Base-by-base conservation (phyloP, 2,329 filamentous ascomycete genomes). In the Tricladium varicosporioides region DNA sequence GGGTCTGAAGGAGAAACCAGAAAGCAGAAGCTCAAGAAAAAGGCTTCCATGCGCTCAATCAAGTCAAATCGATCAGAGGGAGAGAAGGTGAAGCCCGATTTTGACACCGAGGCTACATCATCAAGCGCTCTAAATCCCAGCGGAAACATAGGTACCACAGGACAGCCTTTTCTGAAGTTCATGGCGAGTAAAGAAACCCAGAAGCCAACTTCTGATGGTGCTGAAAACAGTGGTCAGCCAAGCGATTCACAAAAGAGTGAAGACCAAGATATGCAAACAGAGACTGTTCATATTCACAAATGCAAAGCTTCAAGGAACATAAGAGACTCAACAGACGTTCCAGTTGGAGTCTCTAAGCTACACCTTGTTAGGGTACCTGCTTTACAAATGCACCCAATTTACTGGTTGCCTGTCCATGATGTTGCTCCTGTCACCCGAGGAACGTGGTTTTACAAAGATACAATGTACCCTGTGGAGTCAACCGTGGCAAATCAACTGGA, bases 361-460 rank as follows among this genome's bases (percentile, higher is more conserved):
- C 93, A 99, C 70, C 83, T 92, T 67, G 93, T 97, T 1, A 86
- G 89, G 57, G 79, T 97, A 65, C 92, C 93, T 18, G 82, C 82
- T 53, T 75, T 96, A 33, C 81, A 90, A 67, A 96, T 99, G 92
- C 91, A 92, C 71, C 94, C 94, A 0, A 97, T 97, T 58, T 99
- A 99, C 71, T 99, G 94, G 94, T 92, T 88, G 15, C 93, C 94
- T 7, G 82, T 97, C 32, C 92, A 96, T 66, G 94, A 97, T 68
- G 83, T 95, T 32, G 88, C 91, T 5, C 79, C 86, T 36, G 92
- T 97, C 1, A 80, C 88, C 56, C 82, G 94, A 63, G 92, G 89
- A 0, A 97, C 93, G 0, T 99, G 94, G 94, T 99, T 99, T 71
- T 97, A 97, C 73, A 89, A 88, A 75, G 92, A 97, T 69, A 93